phyloP scores from a whole-genome alignment of 805 yeast species.

The Kazachstania viticola region DNA sequence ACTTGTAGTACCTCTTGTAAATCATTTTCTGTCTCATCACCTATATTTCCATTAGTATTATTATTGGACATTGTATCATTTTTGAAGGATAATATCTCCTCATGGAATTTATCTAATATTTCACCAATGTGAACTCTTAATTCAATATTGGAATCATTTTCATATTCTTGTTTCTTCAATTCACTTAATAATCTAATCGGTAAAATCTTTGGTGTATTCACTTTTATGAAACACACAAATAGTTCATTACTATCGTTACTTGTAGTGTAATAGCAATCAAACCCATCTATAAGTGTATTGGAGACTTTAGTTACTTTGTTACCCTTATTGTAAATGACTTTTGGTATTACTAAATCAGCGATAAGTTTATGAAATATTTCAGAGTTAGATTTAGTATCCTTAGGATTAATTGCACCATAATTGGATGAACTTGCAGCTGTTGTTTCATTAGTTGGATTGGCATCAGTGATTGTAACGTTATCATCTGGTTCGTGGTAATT shows the following conservation, averaged over 20 bases:
- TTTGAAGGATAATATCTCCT: constrained; percentile 18
- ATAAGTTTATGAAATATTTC: constrained; percentile 16
- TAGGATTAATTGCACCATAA: constrained; percentile 11
- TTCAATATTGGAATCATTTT: constrained; percentile 14
- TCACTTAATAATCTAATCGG: constrained; percentile 26
- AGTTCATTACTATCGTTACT: constrained; percentile 7
- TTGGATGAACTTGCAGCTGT: constrained; percentile 6
- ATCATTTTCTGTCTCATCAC: constrained; percentile 20
- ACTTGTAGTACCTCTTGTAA: constrained; percentile 23
- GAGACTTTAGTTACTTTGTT: constrained; percentile 27
- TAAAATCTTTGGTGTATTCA: constrained; percentile 20
- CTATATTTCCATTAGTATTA: constrained; percentile 1
- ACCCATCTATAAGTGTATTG: constrained; percentile 21
- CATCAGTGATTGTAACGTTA: too few relatives aligned
- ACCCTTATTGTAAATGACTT: constrained; percentile 20
- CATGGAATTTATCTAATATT: constrained; percentile 21
- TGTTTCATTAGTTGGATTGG: background rate
- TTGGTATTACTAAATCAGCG: constrained; percentile 23
- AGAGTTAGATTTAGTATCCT: background rate
- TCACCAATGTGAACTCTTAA: constrained; percentile 16
- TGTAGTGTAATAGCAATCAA: constrained; percentile 26
- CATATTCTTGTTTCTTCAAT: constrained; percentile 14
- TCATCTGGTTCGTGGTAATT: constrained; percentile 16
- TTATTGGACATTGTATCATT: constrained; percentile 6
- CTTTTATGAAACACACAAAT: constrained; percentile 18